Conservation (phyloP, 768 basidiomycete species). For the Tephrocybe sp. region DNA sequence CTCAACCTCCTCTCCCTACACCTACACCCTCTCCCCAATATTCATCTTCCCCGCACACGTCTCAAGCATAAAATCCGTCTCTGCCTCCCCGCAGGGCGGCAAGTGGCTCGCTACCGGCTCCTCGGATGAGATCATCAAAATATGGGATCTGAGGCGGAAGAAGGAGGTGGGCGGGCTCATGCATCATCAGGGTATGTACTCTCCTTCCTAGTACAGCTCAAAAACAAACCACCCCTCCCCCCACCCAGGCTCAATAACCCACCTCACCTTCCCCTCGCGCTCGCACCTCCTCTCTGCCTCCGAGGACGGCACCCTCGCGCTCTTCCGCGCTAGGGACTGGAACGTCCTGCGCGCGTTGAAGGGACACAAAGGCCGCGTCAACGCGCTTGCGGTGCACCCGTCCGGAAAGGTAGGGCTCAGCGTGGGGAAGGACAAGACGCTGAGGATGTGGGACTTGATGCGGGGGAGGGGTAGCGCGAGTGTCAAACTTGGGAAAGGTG, state of each 20-base stretch:
- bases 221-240: too few species aligned
- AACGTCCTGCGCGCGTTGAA: conserved; percentile 81
- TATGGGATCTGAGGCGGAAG: conserved; percentile 90
- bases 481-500: conserved; percentile 87
- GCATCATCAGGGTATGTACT: conserved; percentile 83
- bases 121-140: conserved; percentile 94
- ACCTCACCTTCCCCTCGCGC: conserved; percentile 81
- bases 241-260: conserved; percentile 82
- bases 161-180: conserved; percentile 95
- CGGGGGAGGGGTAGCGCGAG: conserved; percentile 88
- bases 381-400: conserved; percentile 88
- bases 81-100: conserved; percentile 84
- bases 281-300: conserved; percentile 91
- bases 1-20: conserved; percentile 3
- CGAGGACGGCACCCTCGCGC: conserved; percentile 86
- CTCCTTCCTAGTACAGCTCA: too few species aligned
- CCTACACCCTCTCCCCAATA: conserved; percentile 60
- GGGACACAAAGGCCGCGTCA: conserved; percentile 93
- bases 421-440: conserved; percentile 84
- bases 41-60: conserved; percentile 99
- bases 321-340: conserved; percentile 96
- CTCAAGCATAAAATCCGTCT: conserved; percentile 87
- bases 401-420: conserved; percentile 89
- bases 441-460: conserved; percentile 99
- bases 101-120: conserved; percentile 97